These are phyloP conservation scores for Phialocephala subalpina DNA, from an alignment of 2,329 filamentous ascomycete species.

Conservation along the genomic window DNA sequence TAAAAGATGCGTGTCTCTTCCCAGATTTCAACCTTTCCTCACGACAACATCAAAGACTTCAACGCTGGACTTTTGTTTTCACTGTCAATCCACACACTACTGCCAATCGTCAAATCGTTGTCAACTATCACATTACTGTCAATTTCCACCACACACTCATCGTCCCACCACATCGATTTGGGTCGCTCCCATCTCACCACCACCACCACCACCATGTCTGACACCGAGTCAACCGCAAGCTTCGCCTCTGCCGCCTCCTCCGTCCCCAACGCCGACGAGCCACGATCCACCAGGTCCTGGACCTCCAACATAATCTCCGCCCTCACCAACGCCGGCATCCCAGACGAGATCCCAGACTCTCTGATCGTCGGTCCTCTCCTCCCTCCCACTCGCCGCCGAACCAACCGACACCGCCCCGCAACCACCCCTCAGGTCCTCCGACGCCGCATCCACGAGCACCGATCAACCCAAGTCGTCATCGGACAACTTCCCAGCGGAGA, in stretches of 20 bases:
- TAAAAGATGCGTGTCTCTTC: background rate
- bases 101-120: no score
- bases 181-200: background rate
- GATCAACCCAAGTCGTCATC: background rate
- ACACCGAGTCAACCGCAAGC: no score
- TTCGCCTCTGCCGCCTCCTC: no score
- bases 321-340: background rate
- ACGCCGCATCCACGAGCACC: no score
- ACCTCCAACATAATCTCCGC: background rate
- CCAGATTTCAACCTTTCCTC: background rate
- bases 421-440: no score
- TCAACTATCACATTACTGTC: background rate
- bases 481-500: background rate
- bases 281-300: background rate
- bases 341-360: background rate
- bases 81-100: background rate
- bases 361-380: background rate
- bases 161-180: no score
- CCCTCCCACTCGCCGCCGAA: background rate
- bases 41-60: background rate
- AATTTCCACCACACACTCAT: background rate
- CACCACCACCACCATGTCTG: background rate
- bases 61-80: background rate
- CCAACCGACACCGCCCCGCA: background rate
- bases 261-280: no score